A percentile compares a stretch with the other conserved stretches of the same genome.
phyloP scores from a whole-genome alignment of 345 rosid genomes.

The Eucalyptus sp. region DNA sequence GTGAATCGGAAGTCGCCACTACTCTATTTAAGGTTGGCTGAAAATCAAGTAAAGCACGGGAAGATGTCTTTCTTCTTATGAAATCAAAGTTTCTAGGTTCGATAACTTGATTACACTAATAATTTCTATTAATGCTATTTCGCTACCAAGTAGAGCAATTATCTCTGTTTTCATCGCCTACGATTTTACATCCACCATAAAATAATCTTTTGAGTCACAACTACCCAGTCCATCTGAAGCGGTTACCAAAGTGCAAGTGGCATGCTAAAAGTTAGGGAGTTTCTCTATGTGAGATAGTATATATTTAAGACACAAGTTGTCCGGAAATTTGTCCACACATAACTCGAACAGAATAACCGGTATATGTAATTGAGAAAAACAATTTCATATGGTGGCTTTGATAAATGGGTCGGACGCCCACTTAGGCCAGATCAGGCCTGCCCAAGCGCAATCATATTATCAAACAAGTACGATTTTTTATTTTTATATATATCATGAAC shows the following conservation, averaged over 20 bases:
- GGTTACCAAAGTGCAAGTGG: background rate
- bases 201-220: no score
- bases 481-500: background rate
- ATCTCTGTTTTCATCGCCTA: no score
- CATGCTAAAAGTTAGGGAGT: background rate
- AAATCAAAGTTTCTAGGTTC: no score
- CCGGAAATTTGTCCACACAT: background rate
- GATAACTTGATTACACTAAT: no score
- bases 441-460: background rate
- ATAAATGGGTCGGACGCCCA: background rate
- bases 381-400: background rate
- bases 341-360: background rate
- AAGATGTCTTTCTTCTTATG: no score
- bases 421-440: background rate
- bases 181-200: no score
- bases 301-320: background rate
- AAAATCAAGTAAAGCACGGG: no score
- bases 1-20: no score
- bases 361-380: background rate
- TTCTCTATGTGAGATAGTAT: background rate
- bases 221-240: background rate
- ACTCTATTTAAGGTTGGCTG: no score
- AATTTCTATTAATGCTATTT: no score
- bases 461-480: background rate
- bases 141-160: no score